phyloP scores from a whole-genome alignment of 78 protist genomes.

The Monosiga brevicollis region DNA sequence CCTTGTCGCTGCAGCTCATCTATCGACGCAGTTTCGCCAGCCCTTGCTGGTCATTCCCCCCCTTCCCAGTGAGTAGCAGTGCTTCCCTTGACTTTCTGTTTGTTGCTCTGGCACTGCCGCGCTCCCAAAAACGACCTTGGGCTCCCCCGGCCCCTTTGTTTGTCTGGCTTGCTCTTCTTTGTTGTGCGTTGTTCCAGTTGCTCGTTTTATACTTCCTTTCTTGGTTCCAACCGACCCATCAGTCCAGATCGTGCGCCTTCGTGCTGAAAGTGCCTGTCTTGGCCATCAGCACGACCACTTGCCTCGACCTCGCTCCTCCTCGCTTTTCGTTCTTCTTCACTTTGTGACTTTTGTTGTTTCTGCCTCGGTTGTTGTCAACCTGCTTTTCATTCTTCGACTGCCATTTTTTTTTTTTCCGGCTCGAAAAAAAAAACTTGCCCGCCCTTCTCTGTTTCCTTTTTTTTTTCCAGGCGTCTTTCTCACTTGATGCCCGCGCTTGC shows the following conservation, averaged over 20 bases:
- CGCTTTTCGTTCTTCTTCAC: not conserved
- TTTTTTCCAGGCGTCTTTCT: not conserved
- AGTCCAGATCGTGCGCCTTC: not conserved
- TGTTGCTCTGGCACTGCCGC: not conserved
- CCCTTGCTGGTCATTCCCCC: no score
- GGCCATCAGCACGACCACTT: not conserved
- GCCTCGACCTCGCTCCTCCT: not conserved
- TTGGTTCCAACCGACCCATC: not conserved
- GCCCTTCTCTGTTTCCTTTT: no score
- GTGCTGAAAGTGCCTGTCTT: not conserved
- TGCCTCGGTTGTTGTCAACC: not conserved
- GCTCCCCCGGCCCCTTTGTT: conserved; percentile 39
- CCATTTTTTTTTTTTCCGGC: not conserved
- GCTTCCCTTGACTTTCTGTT: not conserved
- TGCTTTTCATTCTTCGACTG: not conserved
- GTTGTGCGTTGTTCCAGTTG: not conserved
- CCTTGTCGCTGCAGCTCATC: no score
- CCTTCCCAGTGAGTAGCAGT: no score
- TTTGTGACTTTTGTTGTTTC: not conserved
- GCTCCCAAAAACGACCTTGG: conserved; percentile 16
- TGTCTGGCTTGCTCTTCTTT: conserved; percentile 2
- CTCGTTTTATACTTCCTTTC: not conserved
- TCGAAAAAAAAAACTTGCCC: not conserved
- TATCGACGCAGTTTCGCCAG: no score
- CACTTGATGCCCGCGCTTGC: not conserved